These are phyloP conservation scores for Papiliotrema laurentii DNA, from an alignment of 1,284 basidiomycete genomes.

Conservation along the genomic window DNA sequence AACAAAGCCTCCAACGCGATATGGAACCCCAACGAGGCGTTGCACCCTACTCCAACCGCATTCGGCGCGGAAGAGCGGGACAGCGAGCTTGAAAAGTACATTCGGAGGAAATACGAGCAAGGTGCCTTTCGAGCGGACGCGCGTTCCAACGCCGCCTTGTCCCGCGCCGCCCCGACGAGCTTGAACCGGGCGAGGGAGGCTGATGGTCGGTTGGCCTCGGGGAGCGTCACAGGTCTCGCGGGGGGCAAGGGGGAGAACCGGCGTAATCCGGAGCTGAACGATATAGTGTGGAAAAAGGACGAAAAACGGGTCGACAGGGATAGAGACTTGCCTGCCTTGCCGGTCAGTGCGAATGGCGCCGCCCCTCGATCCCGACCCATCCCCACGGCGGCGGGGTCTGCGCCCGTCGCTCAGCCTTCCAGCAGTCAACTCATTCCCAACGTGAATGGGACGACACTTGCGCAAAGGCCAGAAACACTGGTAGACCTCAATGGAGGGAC, in stretches of 20 bases:
- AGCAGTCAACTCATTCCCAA: slow-evolving; percentile 1
- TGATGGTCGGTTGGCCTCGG: slow-evolving; percentile 14
- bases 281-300: slow-evolving; percentile 12
- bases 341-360: slow-evolving; percentile 4
- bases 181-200: slow-evolving; percentile 29
- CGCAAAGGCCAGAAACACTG: slow-evolving; percentile 6
- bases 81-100: slow-evolving; percentile 44
- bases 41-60: slow-evolving; percentile 37
- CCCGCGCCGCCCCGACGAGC: slow-evolving; percentile 17
- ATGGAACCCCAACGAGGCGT: slow-evolving; percentile 43
- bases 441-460: background rate
- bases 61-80: slow-evolving; percentile 39
- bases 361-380: slow-evolving; percentile 5
- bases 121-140: slow-evolving; percentile 36
- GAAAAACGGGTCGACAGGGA: slow-evolving; percentile 7
- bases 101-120: slow-evolving; percentile 44
- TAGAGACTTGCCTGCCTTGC: slow-evolving; percentile 30
- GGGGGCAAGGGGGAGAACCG: slow-evolving; percentile 9
- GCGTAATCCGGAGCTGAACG: slow-evolving; percentile 33
- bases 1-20: slow-evolving; percentile 40
- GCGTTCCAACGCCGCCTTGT: background rate
- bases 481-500: slow-evolving; percentile 25
- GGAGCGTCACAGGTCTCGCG: background rate
- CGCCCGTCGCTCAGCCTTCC: background rate
- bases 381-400: slow-evolving; percentile 1